phyloP scores from a whole-genome alignment of 2,329 filamentous ascomycete genomes.

The Magnaporthiopsis rhizophila region DNA sequence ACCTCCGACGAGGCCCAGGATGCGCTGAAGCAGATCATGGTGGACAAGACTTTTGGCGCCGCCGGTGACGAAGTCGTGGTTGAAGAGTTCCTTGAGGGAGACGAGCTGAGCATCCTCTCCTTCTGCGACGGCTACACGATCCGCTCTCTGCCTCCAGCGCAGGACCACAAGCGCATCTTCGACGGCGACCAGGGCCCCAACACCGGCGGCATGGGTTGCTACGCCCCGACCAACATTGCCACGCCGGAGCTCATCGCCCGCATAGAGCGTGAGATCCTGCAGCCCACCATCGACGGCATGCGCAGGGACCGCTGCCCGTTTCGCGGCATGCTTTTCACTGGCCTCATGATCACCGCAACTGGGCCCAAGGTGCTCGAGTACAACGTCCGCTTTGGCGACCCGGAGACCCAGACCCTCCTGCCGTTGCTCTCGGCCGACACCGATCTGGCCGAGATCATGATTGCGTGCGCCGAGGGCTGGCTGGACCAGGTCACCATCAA shows the following conservation, averaged over 20 bases:
- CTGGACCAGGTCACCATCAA: conserved; percentile 63
- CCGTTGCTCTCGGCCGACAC: conserved; percentile 69
- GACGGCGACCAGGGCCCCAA: conserved; percentile 89
- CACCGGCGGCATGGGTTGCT: conserved; percentile 96
- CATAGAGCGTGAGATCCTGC: conserved; percentile 75
- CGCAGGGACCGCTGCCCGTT: conserved; percentile 67
- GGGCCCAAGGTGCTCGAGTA: conserved; percentile 85
- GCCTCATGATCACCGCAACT: conserved; percentile 80
- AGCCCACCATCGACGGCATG: conserved; percentile 87
- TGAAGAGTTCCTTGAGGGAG: conserved; percentile 78
- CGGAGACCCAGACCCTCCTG: conserved; percentile 81
- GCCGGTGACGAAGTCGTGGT: conserved; percentile 91
- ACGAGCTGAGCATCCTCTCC: conserved; percentile 84
- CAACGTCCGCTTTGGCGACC: conserved; percentile 88
- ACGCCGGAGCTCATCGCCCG: conserved; percentile 66
- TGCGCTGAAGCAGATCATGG: conserved; percentile 84
- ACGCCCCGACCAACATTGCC: conserved; percentile 79
- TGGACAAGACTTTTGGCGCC: conserved; percentile 74
- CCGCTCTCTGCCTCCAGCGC: conserved; percentile 76
- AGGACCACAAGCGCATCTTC: conserved; percentile 93
- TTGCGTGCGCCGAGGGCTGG: conserved; percentile 70
- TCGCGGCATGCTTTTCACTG: conserved; percentile 73
- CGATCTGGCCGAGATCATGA: conserved; percentile 82
- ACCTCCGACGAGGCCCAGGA: conserved; percentile 74
- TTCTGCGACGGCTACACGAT: conserved; percentile 88